Percentiles rank a stretch among this genome's conserved stretches.
Conservation (phyloP, 1,284 basidiomycete species). For the Cutaneotrichosporon mucoides region DNA sequence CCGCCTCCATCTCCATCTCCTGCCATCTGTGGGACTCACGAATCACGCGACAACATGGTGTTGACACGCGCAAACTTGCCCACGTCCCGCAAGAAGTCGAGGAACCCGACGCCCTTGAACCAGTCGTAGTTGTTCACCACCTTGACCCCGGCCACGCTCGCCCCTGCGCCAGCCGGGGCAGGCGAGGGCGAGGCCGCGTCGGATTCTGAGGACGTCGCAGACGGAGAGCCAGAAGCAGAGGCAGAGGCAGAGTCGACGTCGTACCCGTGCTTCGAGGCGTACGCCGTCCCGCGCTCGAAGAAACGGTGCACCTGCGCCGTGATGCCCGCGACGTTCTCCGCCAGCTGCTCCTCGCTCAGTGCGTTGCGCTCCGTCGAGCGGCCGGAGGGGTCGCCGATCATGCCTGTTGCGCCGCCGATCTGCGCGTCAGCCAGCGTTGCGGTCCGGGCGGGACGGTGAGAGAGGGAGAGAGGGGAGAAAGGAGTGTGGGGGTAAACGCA, state of each 20-base stretch:
- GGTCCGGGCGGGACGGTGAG: too few species aligned
- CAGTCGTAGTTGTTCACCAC: slow-evolving; percentile 83
- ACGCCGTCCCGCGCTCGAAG: slow-evolving; percentile 63
- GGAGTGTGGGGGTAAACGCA: slow-evolving; percentile 49
- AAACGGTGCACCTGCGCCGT: slow-evolving; percentile 65
- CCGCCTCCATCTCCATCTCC: too few species aligned
- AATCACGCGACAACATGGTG: slow-evolving; percentile 86
- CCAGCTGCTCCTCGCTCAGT: slow-evolving; percentile 59
- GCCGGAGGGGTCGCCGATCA: slow-evolving; percentile 96
- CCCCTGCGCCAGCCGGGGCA: not conserved
- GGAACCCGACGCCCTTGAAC: slow-evolving; percentile 66
- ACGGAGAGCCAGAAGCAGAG: too few species aligned
- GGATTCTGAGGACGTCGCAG: too few species aligned
- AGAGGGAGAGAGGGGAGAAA: too few species aligned
- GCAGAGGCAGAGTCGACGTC: not conserved
- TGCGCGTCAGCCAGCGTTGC: slow-evolving; percentile 42
- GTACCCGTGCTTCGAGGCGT: slow-evolving; percentile 53
- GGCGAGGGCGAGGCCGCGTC: not conserved
- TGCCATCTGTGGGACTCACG: slow-evolving; percentile 54
- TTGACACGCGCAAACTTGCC: slow-evolving; percentile 80
- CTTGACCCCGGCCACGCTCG: slow-evolving; percentile 24
- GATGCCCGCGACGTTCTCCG: slow-evolving; percentile 66
- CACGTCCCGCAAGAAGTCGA: slow-evolving; percentile 79
- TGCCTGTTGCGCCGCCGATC: slow-evolving; percentile 94
- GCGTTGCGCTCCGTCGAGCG: slow-evolving; percentile 75